Evolutionary conservation across 176 grass and related monocot genomes (phyloP).

Genomic region (Elymus sibiricus): DNA sequence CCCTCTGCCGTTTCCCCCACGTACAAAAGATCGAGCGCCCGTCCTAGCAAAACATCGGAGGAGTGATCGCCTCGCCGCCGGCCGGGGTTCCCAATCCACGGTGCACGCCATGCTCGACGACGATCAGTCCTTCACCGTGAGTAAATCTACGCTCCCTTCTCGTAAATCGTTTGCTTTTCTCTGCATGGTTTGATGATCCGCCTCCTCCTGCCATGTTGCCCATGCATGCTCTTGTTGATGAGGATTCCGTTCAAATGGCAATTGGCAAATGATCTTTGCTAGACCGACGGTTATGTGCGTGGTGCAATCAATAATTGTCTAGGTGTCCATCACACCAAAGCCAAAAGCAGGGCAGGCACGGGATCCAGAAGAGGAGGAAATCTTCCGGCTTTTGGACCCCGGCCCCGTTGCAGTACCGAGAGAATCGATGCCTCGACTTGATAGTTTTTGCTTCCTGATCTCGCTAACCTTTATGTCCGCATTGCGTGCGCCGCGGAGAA

Average conservation of each 20-base stretch:
- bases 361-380: conserved; percentile 38
- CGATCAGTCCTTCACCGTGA: conserved; percentile 26
- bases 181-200: neutral
- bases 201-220: neutral
- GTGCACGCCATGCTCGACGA: conserved; percentile 37
- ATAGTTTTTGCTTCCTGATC: conserved; percentile 41
- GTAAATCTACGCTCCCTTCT: neutral
- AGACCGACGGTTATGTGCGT: conserved; percentile 1
- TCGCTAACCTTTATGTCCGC: conserved; percentile 34
- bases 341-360: conserved; percentile 24
- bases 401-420: conserved; percentile 36
- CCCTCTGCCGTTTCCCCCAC: neutral
- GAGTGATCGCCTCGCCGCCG: neutral
- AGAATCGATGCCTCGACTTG: conserved; percentile 52
- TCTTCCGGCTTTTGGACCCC: conserved; percentile 39
- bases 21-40: neutral
- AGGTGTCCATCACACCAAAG: conserved; percentile 43
- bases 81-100: neutral
- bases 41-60: neutral
- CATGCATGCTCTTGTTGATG: conserved; percentile 24
- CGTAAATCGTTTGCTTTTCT: neutral
- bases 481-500: neutral
- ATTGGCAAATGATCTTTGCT: conserved; percentile 9
- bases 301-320: conserved; percentile 43
- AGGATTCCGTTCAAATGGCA: conserved; percentile 23